Percentiles rank a stretch among this genome's conserved stretches.
Conservation (phyloP, 2,329 filamentous ascomycete genomes). For the Botrytis byssoidea region DNA sequence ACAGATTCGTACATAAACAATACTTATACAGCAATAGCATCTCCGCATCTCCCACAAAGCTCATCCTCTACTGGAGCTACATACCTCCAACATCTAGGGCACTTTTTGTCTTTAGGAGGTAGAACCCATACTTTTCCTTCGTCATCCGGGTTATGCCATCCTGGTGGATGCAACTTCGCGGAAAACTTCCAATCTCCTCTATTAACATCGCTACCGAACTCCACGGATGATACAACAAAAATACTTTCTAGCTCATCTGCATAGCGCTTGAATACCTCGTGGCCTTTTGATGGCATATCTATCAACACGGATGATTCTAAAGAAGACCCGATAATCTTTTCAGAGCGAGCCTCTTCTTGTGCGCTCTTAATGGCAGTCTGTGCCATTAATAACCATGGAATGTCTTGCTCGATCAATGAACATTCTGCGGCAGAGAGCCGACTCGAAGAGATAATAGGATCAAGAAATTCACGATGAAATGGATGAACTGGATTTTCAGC, state of each 20-base stretch:
- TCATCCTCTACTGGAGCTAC: constrained; percentile 63
- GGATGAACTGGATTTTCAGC: constrained; percentile 43
- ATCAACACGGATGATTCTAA: constrained; percentile 73
- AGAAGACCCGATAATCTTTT: constrained; percentile 75
- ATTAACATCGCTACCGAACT: constrained; percentile 47
- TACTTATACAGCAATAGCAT: constrained; percentile 31
- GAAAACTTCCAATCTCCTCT: constrained; percentile 46
- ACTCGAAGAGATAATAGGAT: constrained; percentile 26
- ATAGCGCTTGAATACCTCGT: constrained; percentile 35
- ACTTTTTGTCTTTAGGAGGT: constrained; percentile 63
- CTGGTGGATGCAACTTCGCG: constrained; percentile 30
- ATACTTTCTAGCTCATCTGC: constrained; percentile 50
- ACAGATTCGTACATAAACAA: neutral
- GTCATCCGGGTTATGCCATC: constrained; percentile 14
- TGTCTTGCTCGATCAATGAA: constrained; percentile 24
- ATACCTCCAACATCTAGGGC: constrained; percentile 86
- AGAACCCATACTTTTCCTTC: constrained; percentile 34
- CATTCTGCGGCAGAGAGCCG: neutral
- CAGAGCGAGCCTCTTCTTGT: constrained; percentile 69
- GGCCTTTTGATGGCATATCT: constrained; percentile 42
- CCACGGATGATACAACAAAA: constrained; percentile 68
- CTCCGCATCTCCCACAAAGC: constrained; percentile 72
- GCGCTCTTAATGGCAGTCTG: constrained; percentile 69
- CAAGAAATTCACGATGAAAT: constrained; percentile 40
- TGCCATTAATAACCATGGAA: constrained; percentile 36